Evolutionary conservation across 78 protist species (phyloP), one percentile per base, ranked within the genome.

Genomic region (Creolimax fragrantissima): DNA sequence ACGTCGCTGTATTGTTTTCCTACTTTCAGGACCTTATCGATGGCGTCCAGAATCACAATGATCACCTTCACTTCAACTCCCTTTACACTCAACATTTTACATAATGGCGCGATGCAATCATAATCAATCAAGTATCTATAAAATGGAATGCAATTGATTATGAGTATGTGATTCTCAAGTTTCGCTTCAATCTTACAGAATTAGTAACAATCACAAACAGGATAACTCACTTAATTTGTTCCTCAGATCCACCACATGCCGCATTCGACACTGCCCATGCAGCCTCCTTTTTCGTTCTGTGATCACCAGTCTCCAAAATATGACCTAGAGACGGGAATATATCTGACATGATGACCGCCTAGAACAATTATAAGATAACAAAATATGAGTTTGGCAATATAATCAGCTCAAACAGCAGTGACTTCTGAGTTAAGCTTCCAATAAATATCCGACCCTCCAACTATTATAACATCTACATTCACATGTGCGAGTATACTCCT

Each of bases 231-330:
- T 7, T 39, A 35, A 85, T 5, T 74, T 83, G 86, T 24, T 83
- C 42, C 44, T 66, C 85, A 2, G 94, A 44, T 83, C 99, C 99
- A 35, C 98, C 98, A 3, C 93, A 44, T 4, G 97, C 94, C 3
- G 97, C 98, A 91, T 98, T 98, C 85, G 98, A 92, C 66, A 98
- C 93, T 42, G 99, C 98, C 99, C 99, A 98, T 4, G 98, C 95
- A 11, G 99, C 99, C 88, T 98, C 99, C 94, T 98, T 97, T 36
- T 91, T 81, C 35, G 97, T 95, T 42, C 95, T 98, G 43, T 96
- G 93, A 36, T 96, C 98, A 43, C 89, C 95, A 2, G 35, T 85
- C 39, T 2, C 4, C 41, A 98, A 92, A 43, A 93, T 44, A 41
- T 47, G 11, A 36, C 98, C 37, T 45, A 98, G 94, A 17, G 95